phyloP scores from a whole-genome alignment of 129 eudicot genomes.

The Silybum marianum region DNA sequence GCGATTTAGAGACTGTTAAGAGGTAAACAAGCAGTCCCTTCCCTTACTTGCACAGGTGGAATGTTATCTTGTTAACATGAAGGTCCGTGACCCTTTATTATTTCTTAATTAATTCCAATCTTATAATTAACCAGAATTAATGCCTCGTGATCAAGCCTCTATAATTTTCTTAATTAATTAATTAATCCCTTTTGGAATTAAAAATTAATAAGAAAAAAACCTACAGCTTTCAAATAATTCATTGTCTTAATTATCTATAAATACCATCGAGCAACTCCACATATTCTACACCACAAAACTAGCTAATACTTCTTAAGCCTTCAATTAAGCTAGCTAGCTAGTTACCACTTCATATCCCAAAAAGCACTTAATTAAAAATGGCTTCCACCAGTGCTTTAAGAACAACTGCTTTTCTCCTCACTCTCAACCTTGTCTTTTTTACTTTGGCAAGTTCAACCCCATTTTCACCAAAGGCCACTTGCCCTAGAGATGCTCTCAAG shows the following conservation, averaged over 20 bases:
- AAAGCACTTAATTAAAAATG: neutral
- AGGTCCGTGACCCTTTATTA: too few relatives aligned
- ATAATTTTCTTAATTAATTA: too few relatives aligned
- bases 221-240: neutral
- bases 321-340: neutral
- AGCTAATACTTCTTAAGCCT: neutral
- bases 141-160: too few relatives aligned
- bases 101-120: too few relatives aligned
- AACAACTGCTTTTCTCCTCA: conserved; percentile 8
- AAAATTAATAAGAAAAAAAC: neutral
- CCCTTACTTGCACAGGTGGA: too few relatives aligned
- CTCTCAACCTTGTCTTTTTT: neutral
- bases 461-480: conserved; percentile 8
- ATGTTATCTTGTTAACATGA: too few relatives aligned
- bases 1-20: too few relatives aligned
- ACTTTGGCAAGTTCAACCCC: neutral
- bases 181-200: neutral
- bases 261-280: neutral
- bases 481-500: conserved; percentile 51
- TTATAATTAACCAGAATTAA: too few relatives aligned
- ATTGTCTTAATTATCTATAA: neutral
- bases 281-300: neutral
- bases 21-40: too few relatives aligned
- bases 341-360: neutral
- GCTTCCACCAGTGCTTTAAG: neutral